These are phyloP conservation scores for Coemansia sp. DNA, from an alignment of 192 early-diverging fungal species.

Conservation along the genomic window DNA sequence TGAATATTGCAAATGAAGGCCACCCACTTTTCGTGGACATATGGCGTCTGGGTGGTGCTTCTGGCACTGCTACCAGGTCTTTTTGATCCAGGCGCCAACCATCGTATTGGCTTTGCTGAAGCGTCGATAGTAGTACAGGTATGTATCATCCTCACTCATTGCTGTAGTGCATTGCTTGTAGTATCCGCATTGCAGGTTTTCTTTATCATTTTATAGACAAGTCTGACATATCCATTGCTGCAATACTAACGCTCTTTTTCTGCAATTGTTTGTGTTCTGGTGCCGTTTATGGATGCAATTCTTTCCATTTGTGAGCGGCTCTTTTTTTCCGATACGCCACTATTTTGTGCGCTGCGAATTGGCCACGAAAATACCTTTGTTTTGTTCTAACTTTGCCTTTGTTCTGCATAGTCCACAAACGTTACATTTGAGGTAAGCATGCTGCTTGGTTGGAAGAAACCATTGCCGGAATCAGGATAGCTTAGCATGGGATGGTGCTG, in stretches of 20 bases:
- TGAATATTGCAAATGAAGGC: constrained; percentile 5
- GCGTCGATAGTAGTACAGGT: constrained; percentile 42
- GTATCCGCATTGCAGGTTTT: too few species aligned
- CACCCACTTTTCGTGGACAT: background rate
- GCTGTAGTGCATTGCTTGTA: background rate
- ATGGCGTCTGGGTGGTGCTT: constrained; percentile 11
- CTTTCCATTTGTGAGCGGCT: background rate
- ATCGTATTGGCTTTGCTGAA: constrained; percentile 12
- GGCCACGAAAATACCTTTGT: background rate
- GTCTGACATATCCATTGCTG: background rate
- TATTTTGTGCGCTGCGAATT: background rate
- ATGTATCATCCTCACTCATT: constrained; percentile 3
- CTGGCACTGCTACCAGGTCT: constrained; percentile 25
- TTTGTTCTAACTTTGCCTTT: too few species aligned
- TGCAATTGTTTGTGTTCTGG: background rate
- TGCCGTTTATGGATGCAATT: background rate
- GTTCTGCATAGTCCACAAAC: constrained; percentile 35
- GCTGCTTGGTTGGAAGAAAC: background rate
- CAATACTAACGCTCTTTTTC: constrained; percentile 11
- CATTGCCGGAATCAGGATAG: background rate
- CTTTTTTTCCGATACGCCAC: constrained; percentile 1
- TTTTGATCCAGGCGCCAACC: constrained; percentile 4
- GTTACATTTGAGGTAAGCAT: constrained; percentile 44
- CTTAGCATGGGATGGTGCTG: background rate
- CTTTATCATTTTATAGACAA: background rate